Percentiles rank a stretch among this genome's conserved stretches.
These are phyloP conservation scores for Pseudogymnoascus sp. DNA, from an alignment of 2,329 filamentous ascomycete genomes.

Conservation along the genomic window DNA sequence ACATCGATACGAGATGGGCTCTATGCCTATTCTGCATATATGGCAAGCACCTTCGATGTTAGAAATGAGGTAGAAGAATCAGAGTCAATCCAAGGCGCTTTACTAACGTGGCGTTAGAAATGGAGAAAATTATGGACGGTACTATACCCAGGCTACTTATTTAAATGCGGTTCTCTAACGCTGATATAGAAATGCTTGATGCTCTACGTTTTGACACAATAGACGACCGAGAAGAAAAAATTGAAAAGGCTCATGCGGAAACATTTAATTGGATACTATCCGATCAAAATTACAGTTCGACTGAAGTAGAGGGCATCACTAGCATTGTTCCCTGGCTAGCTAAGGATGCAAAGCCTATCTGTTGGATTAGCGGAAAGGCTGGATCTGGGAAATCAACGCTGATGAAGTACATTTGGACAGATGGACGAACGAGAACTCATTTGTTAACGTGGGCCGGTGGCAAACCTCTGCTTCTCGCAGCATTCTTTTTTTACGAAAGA, in stretches of 20 bases:
- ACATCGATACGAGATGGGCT: not conserved
- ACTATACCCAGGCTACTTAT: not conserved
- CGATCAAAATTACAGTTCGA: not conserved
- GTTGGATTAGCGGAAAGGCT: not conserved
- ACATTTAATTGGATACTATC: not conserved
- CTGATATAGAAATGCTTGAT: not conserved
- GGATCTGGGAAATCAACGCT: not conserved
- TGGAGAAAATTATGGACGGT: not conserved
- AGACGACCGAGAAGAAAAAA: not conserved
- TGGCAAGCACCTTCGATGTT: not conserved
- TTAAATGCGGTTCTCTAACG: not conserved
- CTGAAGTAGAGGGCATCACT: not conserved
- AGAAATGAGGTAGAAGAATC: not conserved
- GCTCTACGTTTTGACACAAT: not conserved
- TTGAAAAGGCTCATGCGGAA: not conserved
- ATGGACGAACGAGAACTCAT: not conserved
- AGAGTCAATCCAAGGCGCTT: not conserved
- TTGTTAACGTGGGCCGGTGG: not conserved
- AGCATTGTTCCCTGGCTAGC: not conserved
- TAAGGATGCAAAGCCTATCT: not conserved
- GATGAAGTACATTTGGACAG: not conserved
- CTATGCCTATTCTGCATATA: not conserved
- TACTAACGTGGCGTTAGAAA: not conserved
- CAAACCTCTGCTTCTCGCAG: not conserved
- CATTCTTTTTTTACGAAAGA: not conserved